Percentiles rank a stretch among this genome's conserved stretches.
Evolutionary conservation across 2,329 filamentous ascomycete species (phyloP).

Genomic region (Sporothrix euskadiensis): DNA sequence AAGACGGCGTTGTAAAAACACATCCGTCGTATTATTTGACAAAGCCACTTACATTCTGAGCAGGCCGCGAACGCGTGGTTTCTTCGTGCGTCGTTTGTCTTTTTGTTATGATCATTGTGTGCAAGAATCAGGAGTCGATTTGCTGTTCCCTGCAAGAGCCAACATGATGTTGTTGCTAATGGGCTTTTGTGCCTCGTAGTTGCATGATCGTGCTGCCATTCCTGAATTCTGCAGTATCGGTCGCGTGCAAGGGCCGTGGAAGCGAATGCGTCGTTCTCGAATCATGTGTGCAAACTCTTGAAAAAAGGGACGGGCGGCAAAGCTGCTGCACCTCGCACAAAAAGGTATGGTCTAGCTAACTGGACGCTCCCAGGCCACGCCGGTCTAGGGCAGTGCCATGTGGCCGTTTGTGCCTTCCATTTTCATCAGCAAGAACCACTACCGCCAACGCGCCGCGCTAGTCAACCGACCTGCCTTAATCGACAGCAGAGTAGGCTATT

Average conservation of each 20-base stretch:
- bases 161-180: background rate
- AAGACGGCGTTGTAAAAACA: background rate
- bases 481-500: background rate
- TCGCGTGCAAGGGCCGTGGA: background rate
- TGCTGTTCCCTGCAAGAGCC: background rate
- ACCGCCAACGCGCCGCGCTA: constrained; percentile 1
- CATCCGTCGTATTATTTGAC: background rate
- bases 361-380: background rate
- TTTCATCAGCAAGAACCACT: constrained; percentile 8
- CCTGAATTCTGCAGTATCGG: background rate
- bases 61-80: background rate
- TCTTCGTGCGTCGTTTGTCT: background rate
- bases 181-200: background rate
- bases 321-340: background rate
- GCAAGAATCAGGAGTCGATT: background rate
- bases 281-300: background rate
- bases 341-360: background rate
- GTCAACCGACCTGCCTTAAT: background rate
- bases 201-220: background rate
- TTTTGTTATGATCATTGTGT: background rate
- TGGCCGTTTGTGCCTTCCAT: background rate
- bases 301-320: background rate
- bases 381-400: background rate
- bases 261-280: background rate
- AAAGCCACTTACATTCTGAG: background rate